These are phyloP conservation scores for Phaeomoniella chlamydospora DNA, from an alignment of 2,329 filamentous ascomycete species.

Conservation along the genomic window DNA sequence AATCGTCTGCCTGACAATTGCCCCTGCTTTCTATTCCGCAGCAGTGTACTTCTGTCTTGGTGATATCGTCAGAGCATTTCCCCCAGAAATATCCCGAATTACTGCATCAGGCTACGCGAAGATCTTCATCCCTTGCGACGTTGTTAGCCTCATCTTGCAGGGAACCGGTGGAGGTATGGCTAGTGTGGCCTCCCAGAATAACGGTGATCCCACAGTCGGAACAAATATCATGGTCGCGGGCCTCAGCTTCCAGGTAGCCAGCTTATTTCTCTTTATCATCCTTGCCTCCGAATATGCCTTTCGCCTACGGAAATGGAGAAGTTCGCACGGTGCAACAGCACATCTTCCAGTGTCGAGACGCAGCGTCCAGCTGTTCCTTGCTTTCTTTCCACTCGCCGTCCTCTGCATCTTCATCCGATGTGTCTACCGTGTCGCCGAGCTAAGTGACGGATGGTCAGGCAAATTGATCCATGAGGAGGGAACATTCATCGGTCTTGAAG, in stretches of 20 bases:
- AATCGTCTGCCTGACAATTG: constrained; percentile 44
- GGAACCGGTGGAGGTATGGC: constrained; percentile 44
- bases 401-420: constrained; percentile 30
- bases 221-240: constrained; percentile 53
- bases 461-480: constrained; percentile 31
- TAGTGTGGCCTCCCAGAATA: constrained; percentile 23
- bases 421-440: constrained; percentile 33
- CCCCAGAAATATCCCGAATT: constrained; percentile 17
- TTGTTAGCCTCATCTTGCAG: constrained; percentile 47
- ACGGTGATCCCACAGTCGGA: constrained; percentile 25
- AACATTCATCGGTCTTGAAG: constrained; percentile 36
- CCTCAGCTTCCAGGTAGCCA: constrained; percentile 45
- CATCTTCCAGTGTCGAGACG: not conserved
- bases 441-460: constrained; percentile 30
- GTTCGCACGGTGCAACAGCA: not conserved
- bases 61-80: constrained; percentile 21
- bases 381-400: constrained; percentile 14
- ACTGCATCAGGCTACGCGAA: constrained; percentile 17
- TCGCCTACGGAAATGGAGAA: constrained; percentile 12
- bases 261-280: constrained; percentile 38
- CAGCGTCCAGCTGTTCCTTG: not conserved
- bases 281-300: constrained; percentile 36
- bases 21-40: constrained; percentile 49
- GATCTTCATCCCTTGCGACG: constrained; percentile 48
- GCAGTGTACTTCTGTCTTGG: constrained; percentile 48